Conservation (phyloP, 352 stramenopile genomes). For the Pythium diclinum region DNA sequence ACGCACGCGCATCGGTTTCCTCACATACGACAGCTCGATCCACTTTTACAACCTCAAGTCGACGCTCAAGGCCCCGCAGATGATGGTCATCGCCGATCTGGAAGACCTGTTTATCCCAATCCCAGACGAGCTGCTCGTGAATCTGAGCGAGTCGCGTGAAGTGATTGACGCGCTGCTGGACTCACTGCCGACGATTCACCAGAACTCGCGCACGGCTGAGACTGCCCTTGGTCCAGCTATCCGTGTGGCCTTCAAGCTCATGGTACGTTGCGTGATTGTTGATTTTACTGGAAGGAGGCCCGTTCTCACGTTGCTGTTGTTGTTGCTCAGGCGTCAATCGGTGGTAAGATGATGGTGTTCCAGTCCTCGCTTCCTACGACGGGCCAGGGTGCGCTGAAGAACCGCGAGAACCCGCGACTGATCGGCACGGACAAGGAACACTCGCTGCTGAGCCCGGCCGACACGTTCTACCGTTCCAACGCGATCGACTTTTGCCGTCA, state of each 20-base stretch:
- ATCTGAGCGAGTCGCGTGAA: conserved; percentile 93
- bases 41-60: conserved; percentile 91
- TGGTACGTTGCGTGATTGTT: conserved; percentile 87
- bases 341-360: conserved; percentile 89
- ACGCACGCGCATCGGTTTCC: conserved; percentile 79
- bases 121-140: conserved; percentile 97
- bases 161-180: conserved; percentile 96
- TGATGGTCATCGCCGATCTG: conserved; percentile 88
- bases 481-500: conserved; percentile 97
- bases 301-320: background rate
- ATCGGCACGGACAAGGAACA: conserved; percentile 89
- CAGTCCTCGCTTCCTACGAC: conserved; percentile 79
- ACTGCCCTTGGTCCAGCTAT: conserved; percentile 85
- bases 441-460: conserved; percentile 85
- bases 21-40: conserved; percentile 83
- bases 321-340: conserved; percentile 61
- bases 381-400: conserved; percentile 73
- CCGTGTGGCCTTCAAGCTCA: conserved; percentile 96
- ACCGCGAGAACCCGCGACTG: conserved; percentile 79
- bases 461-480: conserved; percentile 90
- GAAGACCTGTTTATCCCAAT: conserved; percentile 90
- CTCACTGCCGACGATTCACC: conserved; percentile 89
- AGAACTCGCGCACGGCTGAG: conserved; percentile 76
- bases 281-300: conserved; percentile 18
- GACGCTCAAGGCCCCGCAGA: conserved; percentile 79